Evolutionary conservation across 345 rosid genomes (phyloP).

Genomic region (Anastatica hierochuntica): DNA sequence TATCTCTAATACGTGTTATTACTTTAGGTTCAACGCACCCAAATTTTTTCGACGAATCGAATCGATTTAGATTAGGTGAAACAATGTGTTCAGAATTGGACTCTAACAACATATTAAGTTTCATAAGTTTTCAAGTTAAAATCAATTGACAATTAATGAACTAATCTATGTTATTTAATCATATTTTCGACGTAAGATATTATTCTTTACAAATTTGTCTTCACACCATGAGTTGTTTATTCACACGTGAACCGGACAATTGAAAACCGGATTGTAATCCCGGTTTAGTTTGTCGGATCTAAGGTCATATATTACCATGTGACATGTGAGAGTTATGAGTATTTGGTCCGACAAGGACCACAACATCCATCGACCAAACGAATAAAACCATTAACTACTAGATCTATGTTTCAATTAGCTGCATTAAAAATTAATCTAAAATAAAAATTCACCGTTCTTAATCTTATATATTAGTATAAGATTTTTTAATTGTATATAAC

Average conservation of each 20-base stretch:
- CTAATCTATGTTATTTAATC: too few relatives aligned
- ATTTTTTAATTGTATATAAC: background rate
- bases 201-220: too few relatives aligned
- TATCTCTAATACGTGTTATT: too few relatives aligned
- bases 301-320: too few relatives aligned
- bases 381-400: background rate
- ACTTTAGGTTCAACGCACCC: too few relatives aligned
- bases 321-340: background rate
- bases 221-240: conserved; percentile 3
- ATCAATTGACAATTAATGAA: too few relatives aligned
- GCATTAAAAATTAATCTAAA: background rate
- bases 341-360: background rate
- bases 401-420: background rate
- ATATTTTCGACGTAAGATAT: too few relatives aligned
- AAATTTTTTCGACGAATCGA: too few relatives aligned
- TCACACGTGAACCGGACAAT: conserved; percentile 6
- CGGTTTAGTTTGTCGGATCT: background rate
- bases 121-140: too few relatives aligned
- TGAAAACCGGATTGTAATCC: background rate
- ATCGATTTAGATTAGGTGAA: too few relatives aligned
- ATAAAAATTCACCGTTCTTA: background rate
- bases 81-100: too few relatives aligned
- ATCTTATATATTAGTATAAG: background rate
- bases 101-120: too few relatives aligned
- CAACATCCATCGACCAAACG: background rate